Evolutionary conservation across 164 flowering plant species (phyloP).

Genomic region (Berberis thunbergii): DNA sequence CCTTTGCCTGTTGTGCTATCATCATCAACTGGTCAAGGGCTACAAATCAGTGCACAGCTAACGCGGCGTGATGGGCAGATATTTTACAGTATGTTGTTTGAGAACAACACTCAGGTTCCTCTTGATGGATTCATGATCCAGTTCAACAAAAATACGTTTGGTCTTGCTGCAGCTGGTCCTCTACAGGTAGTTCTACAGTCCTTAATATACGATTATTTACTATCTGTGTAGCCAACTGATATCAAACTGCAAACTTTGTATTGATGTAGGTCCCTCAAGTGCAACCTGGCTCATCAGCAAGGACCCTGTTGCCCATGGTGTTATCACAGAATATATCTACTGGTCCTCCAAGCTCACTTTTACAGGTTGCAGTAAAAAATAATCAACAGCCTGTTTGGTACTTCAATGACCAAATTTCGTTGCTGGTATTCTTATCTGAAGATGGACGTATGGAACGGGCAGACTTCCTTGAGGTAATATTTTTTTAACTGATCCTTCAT

Average conservation of each 20-base stretch:
- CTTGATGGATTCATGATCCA: conserved; percentile 99
- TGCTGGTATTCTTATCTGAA: conserved; percentile 61
- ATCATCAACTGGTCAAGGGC: conserved; percentile 79
- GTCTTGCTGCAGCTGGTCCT: conserved; percentile 85
- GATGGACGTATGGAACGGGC: conserved; percentile 96
- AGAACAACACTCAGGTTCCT: conserved; percentile 65
- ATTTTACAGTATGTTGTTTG: conserved; percentile 80
- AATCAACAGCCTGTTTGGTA: conserved; percentile 99
- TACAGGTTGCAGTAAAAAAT: conserved; percentile 95
- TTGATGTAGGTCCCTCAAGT: conserved; percentile 59
- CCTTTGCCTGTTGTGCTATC: conserved; percentile 78
- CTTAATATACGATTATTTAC: neutral
- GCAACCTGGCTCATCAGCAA: conserved; percentile 78
- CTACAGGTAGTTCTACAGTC: conserved; percentile 49
- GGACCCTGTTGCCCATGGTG: conserved; percentile 85
- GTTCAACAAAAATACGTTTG: conserved; percentile 95
- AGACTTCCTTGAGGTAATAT: conserved; percentile 75
- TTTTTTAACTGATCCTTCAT: neutral
- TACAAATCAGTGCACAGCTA: conserved; percentile 86
- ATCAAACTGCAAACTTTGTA: neutral
- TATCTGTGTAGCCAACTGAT: conserved; percentile 1
- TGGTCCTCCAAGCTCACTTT: conserved; percentile 75
- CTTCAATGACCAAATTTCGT: conserved; percentile 67
- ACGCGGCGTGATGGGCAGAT: conserved; percentile 73
- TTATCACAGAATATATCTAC: conserved; percentile 71